Evolutionary conservation across 768 basidiomycete species (phyloP).

Genomic region (Trametopsis cervina): DNA sequence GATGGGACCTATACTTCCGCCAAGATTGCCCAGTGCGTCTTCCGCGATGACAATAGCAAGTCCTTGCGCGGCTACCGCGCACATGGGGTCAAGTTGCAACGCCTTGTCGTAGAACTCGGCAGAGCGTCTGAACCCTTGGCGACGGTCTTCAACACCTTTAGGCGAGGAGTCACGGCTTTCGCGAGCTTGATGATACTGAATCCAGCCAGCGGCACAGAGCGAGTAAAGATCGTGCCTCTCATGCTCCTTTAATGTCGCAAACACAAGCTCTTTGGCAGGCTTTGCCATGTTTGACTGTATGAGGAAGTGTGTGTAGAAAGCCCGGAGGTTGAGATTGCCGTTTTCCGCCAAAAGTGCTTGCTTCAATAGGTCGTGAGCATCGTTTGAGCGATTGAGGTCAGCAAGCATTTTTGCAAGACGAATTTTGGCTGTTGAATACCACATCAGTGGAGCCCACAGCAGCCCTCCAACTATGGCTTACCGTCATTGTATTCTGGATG

Average conservation of each 20-base stretch:
- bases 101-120: conserved; percentile 95
- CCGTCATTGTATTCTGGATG: conserved; percentile 98
- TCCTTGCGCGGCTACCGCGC: conserved; percentile 92
- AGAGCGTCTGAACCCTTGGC: conserved; percentile 68
- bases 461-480: conserved; percentile 30
- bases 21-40: conserved; percentile 70
- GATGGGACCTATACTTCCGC: conserved; percentile 38
- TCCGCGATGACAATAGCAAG: conserved; percentile 93
- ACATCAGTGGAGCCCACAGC: neutral
- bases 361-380: conserved; percentile 86
- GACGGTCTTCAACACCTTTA: conserved; percentile 61
- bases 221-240: conserved; percentile 89
- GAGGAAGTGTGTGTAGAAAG: conserved; percentile 91
- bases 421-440: conserved; percentile 65
- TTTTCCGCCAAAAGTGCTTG: conserved; percentile 78
- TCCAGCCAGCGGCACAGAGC: conserved; percentile 82
- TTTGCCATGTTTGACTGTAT: conserved; percentile 66
- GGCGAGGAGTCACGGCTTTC: conserved; percentile 66
- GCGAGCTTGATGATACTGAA: conserved; percentile 78
- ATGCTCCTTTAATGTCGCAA: conserved; percentile 76
- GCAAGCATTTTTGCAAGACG: conserved; percentile 81
- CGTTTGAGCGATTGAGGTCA: conserved; percentile 60
- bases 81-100: conserved; percentile 71
- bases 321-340: conserved; percentile 79
- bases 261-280: conserved; percentile 85